These are phyloP conservation scores for Ganoderma leucocontextum DNA, from an alignment of 1,284 basidiomycete genomes.

Conservation along the genomic window DNA sequence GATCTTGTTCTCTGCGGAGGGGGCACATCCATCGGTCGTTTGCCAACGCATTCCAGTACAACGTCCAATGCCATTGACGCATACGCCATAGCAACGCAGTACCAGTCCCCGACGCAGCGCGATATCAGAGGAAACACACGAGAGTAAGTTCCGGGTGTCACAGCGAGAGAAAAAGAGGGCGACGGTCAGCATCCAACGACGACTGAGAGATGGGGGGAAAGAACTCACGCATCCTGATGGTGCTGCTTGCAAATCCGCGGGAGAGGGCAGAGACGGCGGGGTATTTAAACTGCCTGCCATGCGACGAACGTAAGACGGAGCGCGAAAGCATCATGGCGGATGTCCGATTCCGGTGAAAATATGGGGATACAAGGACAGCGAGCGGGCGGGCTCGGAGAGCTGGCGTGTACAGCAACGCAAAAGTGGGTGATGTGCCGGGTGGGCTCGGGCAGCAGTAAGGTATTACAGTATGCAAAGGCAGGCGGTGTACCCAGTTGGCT, in stretches of 20 bases:
- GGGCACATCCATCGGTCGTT: neutral
- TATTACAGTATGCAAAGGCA: no score
- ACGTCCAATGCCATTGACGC: no score
- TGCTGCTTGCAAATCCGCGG: slow-evolving; percentile 42
- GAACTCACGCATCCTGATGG: slow-evolving; percentile 42
- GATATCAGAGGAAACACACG: no score
- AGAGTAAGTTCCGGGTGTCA: neutral
- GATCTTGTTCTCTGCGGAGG: slow-evolving; percentile 63
- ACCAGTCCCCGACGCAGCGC: no score
- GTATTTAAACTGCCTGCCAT: slow-evolving; percentile 23
- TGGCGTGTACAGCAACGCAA: neutral
- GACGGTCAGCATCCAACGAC: neutral
- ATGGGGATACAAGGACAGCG: neutral
- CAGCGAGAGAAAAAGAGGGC: neutral
- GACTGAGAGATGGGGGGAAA: neutral
- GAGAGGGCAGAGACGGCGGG: slow-evolving; percentile 13
- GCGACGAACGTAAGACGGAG: slow-evolving; percentile 26
- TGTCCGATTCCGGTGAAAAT: neutral
- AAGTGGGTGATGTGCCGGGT: no score
- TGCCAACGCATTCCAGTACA: no score
- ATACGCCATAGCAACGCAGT: no score
- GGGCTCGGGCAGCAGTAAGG: no score
- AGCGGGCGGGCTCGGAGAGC: neutral
- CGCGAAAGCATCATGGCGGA: slow-evolving; percentile 28
- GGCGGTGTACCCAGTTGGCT: neutral